These are phyloP conservation scores for Leccinum pachyderme DNA, from an alignment of 1,284 basidiomycete species.

Conservation along the genomic window DNA sequence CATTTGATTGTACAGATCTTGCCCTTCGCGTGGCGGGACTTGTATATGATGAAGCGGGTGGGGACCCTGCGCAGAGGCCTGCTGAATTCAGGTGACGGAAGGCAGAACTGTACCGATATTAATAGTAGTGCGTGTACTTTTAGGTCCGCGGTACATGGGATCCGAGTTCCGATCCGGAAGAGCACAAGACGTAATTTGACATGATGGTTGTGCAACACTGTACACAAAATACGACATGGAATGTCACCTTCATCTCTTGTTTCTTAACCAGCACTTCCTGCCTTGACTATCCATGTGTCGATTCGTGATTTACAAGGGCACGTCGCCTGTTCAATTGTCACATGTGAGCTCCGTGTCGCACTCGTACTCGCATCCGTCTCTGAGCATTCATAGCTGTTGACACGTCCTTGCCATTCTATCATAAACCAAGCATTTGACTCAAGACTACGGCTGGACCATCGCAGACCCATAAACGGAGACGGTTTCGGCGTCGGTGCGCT, in stretches of 20 bases:
- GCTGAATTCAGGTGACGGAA: constrained; percentile 59
- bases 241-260: background rate
- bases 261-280: background rate
- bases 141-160: background rate
- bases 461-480: constrained; percentile 90
- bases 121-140: constrained; percentile 1
- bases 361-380: background rate
- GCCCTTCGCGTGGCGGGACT: constrained; percentile 81
- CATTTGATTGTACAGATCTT: constrained; percentile 51
- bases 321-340: constrained; percentile 82
- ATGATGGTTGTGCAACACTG: constrained; percentile 11
- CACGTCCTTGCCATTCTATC: constrained; percentile 91
- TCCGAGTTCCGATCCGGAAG: constrained; percentile 7
- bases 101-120: background rate
- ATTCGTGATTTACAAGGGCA: constrained; percentile 90
- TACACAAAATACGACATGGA: background rate
- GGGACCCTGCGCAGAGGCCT: constrained; percentile 64
- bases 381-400: constrained; percentile 62
- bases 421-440: constrained; percentile 96
- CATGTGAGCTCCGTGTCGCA: constrained; percentile 51
- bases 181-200: constrained; percentile 19
- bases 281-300: constrained; percentile 63
- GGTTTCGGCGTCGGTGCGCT: constrained; percentile 93
- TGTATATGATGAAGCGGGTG: constrained; percentile 78
- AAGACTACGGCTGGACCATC: constrained; percentile 75